A percentile compares a stretch with the other conserved stretches of the same genome.
Evolutionary conservation across 2,329 filamentous ascomycete genomes (phyloP).

Genomic region (Colletotrichum falcatum): DNA sequence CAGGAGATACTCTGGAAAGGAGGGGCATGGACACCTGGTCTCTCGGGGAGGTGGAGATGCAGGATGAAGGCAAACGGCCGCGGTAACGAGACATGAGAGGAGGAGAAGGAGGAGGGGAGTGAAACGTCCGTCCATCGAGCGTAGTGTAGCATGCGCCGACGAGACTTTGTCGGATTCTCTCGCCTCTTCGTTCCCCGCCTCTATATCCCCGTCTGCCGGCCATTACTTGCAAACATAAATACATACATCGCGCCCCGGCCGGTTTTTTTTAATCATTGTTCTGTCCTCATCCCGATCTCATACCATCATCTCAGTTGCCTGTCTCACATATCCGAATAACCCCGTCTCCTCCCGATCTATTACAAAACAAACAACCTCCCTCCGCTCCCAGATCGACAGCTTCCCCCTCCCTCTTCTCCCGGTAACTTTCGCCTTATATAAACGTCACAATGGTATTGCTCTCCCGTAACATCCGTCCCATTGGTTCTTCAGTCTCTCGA

Average conservation of each 20-base stretch:
- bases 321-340: conserved; percentile 18
- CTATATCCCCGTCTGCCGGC: conserved; percentile 20
- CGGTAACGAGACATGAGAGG: conserved; percentile 9
- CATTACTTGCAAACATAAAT: conserved; percentile 39
- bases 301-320: conserved; percentile 15
- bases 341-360: neutral
- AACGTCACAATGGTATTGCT: conserved; percentile 49
- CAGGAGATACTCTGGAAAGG: conserved; percentile 40
- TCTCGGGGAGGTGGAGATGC: conserved; percentile 40
- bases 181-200: conserved; percentile 30
- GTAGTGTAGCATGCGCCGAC: conserved; percentile 5
- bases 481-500: conserved; percentile 45
- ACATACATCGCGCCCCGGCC: conserved; percentile 34
- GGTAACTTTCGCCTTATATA: conserved; percentile 9
- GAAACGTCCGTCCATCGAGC: conserved; percentile 9
- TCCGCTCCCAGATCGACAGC: conserved; percentile 2
- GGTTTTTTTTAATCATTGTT: neutral
- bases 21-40: conserved; percentile 35
- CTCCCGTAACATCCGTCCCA: conserved; percentile 46
- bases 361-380: conserved; percentile 34
- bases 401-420: neutral
- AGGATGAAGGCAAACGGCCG: conserved; percentile 1
- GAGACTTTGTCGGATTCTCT: conserved; percentile 35
- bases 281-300: conserved; percentile 24
- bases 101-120: neutral